Base-by-base conservation (phyloP, 2,329 filamentous ascomycete genomes). In the Calycina herbarum region DNA sequence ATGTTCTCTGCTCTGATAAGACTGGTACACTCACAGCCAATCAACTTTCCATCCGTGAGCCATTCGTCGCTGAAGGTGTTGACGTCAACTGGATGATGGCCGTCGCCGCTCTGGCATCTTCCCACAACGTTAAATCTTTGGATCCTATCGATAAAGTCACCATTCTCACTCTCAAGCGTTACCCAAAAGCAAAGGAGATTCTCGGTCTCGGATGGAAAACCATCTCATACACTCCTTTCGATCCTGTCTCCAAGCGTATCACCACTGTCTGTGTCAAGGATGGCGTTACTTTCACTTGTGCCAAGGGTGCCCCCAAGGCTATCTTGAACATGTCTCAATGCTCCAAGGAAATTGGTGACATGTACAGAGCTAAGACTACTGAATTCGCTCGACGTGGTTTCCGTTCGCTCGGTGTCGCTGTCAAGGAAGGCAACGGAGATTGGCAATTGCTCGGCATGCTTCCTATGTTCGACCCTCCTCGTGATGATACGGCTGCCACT, bases 41-140 rank as follows among this genome's bases (percentile, higher is more conserved):
- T 78, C 89, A 92, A 82, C 84, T 92, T 62, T 89, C 86, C 74
- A 90, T 92, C 75, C 89, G 89, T 77, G 90, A 92, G 76, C 90
- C 90, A 24, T 92, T 89, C 79, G 89, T 92, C 66, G 86, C 88
- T 67, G 89, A 92, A 78, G 90, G 89, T 73, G 86, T 91, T 76
- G 89, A 92, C 78, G 86, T 92, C 78, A 90, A 92, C 82, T 92
- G 89, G 89, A 92, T 92, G 89, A 92, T 92, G 89, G 89, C 89
- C 70, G 89, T 91, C 67, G 89, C 90, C 67, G 89, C 89, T 67
- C 85, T 92, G 64, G 90, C 89, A 65, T 92, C 89, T 62, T 92
- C 89, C 68, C 89, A 92, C 82, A 92, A 92, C 81, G 83, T 91
- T 80, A 90, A 90, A 81, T 90, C 89, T 68, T 85, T 92, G 68